Evolutionary conservation across 2,329 filamentous ascomycete species (phyloP).

Genomic region (Nigrospora sphaerica): DNA sequence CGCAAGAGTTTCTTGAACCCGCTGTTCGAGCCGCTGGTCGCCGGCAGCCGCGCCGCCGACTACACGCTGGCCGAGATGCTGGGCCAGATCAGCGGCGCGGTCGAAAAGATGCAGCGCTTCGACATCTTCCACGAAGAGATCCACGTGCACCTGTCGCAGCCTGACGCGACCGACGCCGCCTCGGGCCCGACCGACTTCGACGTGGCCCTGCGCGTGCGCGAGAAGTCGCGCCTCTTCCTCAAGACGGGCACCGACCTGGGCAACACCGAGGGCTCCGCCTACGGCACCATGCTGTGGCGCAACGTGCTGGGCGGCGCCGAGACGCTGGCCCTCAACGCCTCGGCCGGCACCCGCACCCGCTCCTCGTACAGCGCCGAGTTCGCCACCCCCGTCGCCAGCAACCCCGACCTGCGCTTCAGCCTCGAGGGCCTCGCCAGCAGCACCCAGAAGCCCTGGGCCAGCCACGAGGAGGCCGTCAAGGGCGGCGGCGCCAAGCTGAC

Average conservation of each 20-base stretch:
- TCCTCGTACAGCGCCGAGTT: conserved; percentile 87
- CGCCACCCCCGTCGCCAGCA: conserved; percentile 73
- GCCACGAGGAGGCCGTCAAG: conserved; percentile 82
- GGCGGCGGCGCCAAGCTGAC: conserved; percentile 70
- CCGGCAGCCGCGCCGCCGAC: conserved; percentile 54
- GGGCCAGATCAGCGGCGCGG: conserved; percentile 16
- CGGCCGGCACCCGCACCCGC: conserved; percentile 80
- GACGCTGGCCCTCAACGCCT: conserved; percentile 78
- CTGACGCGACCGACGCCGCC: conserved; percentile 60
- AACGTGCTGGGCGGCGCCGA: conserved; percentile 95
- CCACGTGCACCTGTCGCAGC: conserved; percentile 73
- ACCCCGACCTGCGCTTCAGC: conserved; percentile 74
- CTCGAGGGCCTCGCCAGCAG: conserved; percentile 76
- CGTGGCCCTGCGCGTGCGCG: conserved; percentile 68
- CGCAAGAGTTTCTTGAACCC: conserved; percentile 75
- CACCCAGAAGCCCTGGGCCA: conserved; percentile 86
- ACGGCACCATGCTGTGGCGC: conserved; percentile 77
- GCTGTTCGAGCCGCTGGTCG: conserved; percentile 71
- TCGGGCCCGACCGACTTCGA: conserved; percentile 72
- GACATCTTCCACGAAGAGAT: conserved; percentile 85
- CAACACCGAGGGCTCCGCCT: conserved; percentile 89
- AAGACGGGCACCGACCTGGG: conserved; percentile 94
- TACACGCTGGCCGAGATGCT: conserved; percentile 80
- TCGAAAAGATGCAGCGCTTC: conserved; percentile 62
- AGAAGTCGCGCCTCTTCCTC: conserved; percentile 76